Conservation (phyloP, 2,329 filamentous ascomycete genomes). For the Sordariomycetes sp. region DNA sequence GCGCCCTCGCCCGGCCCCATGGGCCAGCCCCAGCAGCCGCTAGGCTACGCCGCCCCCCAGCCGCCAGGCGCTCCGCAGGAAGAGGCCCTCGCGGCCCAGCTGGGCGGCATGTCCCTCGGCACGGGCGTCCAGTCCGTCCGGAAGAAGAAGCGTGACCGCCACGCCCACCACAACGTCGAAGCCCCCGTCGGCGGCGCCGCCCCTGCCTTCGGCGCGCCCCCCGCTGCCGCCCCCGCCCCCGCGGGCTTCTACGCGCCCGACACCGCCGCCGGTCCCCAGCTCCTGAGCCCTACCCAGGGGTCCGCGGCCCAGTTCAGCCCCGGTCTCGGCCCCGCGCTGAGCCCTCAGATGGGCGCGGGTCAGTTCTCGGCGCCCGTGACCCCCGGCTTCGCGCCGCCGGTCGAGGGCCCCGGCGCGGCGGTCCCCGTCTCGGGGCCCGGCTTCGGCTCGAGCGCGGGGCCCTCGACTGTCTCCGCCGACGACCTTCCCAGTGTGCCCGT, state of each 20-base stretch:
- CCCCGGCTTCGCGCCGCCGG: slow-evolving; percentile 20
- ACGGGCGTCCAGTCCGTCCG: slow-evolving; percentile 33
- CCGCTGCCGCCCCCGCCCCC: slow-evolving; percentile 22
- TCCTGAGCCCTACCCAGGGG: slow-evolving; percentile 17
- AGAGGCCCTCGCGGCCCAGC: slow-evolving; percentile 53
- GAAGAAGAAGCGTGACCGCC: slow-evolving; percentile 87
- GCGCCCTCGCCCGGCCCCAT: neutral
- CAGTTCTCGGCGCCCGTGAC: slow-evolving; percentile 51
- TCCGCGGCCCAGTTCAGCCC: slow-evolving; percentile 14
- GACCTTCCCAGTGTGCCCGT: slow-evolving; percentile 84
- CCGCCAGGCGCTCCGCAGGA: slow-evolving; percentile 16
- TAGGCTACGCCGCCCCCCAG: slow-evolving; percentile 21
- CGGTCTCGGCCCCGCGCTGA: neutral
- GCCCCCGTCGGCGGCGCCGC: slow-evolving; percentile 49
- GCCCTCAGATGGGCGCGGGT: slow-evolving; percentile 13
- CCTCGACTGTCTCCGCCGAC: slow-evolving; percentile 64
- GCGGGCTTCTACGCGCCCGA: slow-evolving; percentile 1
- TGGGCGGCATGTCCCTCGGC: slow-evolving; percentile 63
- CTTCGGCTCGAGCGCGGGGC: slow-evolving; percentile 15
- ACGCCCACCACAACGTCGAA: slow-evolving; percentile 82
- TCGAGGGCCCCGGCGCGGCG: slow-evolving; percentile 9
- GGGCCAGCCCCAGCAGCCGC: slow-evolving; percentile 6
- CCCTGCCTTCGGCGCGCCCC: slow-evolving; percentile 54
- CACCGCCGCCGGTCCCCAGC: slow-evolving; percentile 14
- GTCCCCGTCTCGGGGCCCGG: slow-evolving; percentile 12